phyloP scores from a whole-genome alignment of 805 yeast species.

The Ogataea henricii region DNA sequence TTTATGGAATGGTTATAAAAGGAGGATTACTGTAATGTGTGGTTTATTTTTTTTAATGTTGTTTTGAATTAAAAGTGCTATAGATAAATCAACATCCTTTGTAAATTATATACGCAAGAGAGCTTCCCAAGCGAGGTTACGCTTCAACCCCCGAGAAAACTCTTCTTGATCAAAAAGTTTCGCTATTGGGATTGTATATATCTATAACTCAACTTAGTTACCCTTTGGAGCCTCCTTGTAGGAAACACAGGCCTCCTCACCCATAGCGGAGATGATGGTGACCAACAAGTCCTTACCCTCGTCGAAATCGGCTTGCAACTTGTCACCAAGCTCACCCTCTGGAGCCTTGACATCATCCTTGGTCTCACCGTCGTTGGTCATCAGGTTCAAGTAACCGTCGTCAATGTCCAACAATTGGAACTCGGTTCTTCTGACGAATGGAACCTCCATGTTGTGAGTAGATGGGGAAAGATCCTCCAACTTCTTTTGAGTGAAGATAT shows the following conservation, averaged over 20 bases:
- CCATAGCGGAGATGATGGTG: conserved; percentile 97
- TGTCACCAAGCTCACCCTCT: conserved; percentile 96
- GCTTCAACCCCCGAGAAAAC: conserved; percentile 3
- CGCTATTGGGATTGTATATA: conserved; percentile 13
- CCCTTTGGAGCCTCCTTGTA: conserved; percentile 96
- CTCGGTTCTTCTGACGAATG: conserved; percentile 94
- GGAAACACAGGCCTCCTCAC: conserved; percentile 98
- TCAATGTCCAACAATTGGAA: conserved; percentile 97
- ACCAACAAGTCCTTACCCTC: conserved; percentile 98
- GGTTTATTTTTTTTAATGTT: too few species aligned
- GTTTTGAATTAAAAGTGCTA: background rate
- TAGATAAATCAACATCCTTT: conserved; percentile 20
- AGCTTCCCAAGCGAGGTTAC: conserved; percentile 3
- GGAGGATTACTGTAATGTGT: too few species aligned
- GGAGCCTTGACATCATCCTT: conserved; percentile 99
- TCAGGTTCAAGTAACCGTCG: conserved; percentile 95
- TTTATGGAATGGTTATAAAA: background rate
- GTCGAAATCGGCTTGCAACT: conserved; percentile 89
- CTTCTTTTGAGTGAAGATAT: conserved; percentile 98
- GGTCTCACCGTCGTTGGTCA: conserved; percentile 97
- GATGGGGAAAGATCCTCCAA: conserved; percentile 99
- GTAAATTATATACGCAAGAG: conserved; percentile 18
- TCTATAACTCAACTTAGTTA: conserved; percentile 27
- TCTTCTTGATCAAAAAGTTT: conserved; percentile 3
- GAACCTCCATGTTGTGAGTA: conserved; percentile 99